phyloP scores from a whole-genome alignment of 495 filamentous ascomycete species.

The Pyronema domesticum region DNA sequence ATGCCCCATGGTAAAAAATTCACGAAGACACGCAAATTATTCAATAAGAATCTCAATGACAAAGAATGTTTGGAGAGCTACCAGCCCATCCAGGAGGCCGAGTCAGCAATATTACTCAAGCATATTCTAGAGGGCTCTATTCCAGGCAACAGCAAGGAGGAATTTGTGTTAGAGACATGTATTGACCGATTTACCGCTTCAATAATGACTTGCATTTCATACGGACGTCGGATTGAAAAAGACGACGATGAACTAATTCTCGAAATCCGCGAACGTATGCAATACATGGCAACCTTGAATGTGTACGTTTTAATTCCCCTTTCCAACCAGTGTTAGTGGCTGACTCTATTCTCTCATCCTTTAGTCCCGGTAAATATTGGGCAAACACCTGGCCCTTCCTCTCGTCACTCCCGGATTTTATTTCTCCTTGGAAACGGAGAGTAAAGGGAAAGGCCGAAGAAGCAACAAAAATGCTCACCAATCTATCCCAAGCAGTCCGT shows the following conservation, averaged over 20 bases:
- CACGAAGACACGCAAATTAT: constrained; percentile 26
- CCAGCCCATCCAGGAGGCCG: constrained; percentile 31
- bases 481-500: constrained; percentile 35
- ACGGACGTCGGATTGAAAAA: constrained; percentile 41
- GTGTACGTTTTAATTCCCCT: constrained; percentile 23
- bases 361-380: constrained; percentile 36
- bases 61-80: constrained; percentile 18
- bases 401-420: constrained; percentile 35
- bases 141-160: constrained; percentile 26
- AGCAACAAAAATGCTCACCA: constrained; percentile 35
- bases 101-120: constrained; percentile 11
- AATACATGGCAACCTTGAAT: constrained; percentile 40
- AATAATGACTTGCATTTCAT: constrained; percentile 46
- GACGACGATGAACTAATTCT: constrained; percentile 35
- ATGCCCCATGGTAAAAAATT: constrained; percentile 32
- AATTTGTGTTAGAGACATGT: constrained; percentile 38
- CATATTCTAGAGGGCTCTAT: constrained; percentile 29
- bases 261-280: constrained; percentile 38
- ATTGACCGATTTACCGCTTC: constrained; percentile 46
- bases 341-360: neutral
- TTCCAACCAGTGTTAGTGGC: neutral
- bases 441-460: constrained; percentile 34
- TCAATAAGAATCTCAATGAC: constrained; percentile 16
- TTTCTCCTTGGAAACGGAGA: constrained; percentile 42
- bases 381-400: constrained; percentile 39